Evolutionary conservation across 2,329 filamentous ascomycete genomes (phyloP), one percentile per base, ranked within the genome.

Genomic region (Fusarium pilosicola): DNA sequence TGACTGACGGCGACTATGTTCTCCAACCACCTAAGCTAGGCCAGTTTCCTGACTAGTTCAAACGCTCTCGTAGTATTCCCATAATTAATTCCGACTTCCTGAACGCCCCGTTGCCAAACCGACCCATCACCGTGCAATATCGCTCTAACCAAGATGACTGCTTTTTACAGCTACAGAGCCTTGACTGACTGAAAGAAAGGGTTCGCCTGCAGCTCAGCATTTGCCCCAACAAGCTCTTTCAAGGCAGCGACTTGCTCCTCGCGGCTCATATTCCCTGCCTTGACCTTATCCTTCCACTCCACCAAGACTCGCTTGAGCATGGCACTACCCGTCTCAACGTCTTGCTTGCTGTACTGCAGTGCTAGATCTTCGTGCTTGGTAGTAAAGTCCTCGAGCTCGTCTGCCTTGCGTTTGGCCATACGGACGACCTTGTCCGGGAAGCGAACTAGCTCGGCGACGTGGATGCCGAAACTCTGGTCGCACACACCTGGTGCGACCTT

Each of bases 371-470:
- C 91, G 77, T 94, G 91, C 84, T 95, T 95, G 57, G 89, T 89
- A 1, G 93, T 93, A 78, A 99, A 99, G 81, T 99, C 96, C 82
- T 99, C 96, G 41, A 99, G 88, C 86, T 99, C 97, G 82, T 98
- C 96, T 1, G 96, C 96, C 85, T 99, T 99, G 77, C 96, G 90
- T 85, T 97, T 97, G n/a, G 96, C 96, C 97, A 99, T 99, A 73
- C 95, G 94, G 69, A 99, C 93, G 22, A 99, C 97, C 85, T 99
- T 99, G 77, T 94, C 92, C 1, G 96, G 96, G 85, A 99, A 99
- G 49, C 95, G 91, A 26, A 99, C 96, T 11, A 99, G 89, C 84
- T 99, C 96, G 2, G 96, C 96, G 20, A 99, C 97, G 83, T 99
- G 96, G 77, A 99, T 99, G 77, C 96, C 96, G 81, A 99, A 99